These are phyloP conservation scores for Trichosphaerium sp. DNA, from an alignment of 78 protist species.

Conservation along the genomic window DNA sequence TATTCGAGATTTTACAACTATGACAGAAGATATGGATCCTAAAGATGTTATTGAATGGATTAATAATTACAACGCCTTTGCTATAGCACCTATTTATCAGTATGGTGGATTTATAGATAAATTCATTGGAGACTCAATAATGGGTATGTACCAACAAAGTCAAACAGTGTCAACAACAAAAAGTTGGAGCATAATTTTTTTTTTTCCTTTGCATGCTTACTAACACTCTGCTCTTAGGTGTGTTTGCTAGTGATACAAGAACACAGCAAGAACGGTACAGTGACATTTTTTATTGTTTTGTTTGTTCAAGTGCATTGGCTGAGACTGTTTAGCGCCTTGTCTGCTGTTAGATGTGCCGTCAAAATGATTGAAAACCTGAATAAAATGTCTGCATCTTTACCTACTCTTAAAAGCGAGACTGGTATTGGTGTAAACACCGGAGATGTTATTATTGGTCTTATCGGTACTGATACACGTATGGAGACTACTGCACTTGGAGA, in stretches of 20 bases:
- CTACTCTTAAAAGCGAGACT: not conserved
- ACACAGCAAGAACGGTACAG: no score
- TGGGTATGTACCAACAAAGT: not conserved
- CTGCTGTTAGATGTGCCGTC: slow-evolving; percentile 27
- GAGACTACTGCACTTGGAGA: slow-evolving; percentile 51
- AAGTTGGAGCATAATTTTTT: no score
- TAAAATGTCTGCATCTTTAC: slow-evolving; percentile 9
- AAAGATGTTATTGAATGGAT: slow-evolving; percentile 30
- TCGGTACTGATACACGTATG: slow-evolving; percentile 50
- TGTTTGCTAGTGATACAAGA: no score
- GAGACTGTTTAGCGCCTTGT: slow-evolving; percentile 21
- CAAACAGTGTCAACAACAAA: no score
- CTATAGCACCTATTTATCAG: slow-evolving; percentile 27
- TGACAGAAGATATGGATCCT: slow-evolving; percentile 38
- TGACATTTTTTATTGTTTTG: no score
- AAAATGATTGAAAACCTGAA: slow-evolving; percentile 39
- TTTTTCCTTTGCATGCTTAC: no score
- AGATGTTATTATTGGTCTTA: slow-evolving; percentile 32
- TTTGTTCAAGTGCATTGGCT: slow-evolving; percentile 37
- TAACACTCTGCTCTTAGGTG: no score
- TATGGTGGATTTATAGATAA: slow-evolving; percentile 42
- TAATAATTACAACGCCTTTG: slow-evolving; percentile 38
- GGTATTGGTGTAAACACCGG: slow-evolving; percentile 59
- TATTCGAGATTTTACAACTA: slow-evolving; percentile 45
- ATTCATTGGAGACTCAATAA: slow-evolving; percentile 50